Evolutionary conservation across 768 basidiomycete genomes (phyloP), one percentile per base, ranked within the genome.

Genomic region (Collybia mongolica): DNA sequence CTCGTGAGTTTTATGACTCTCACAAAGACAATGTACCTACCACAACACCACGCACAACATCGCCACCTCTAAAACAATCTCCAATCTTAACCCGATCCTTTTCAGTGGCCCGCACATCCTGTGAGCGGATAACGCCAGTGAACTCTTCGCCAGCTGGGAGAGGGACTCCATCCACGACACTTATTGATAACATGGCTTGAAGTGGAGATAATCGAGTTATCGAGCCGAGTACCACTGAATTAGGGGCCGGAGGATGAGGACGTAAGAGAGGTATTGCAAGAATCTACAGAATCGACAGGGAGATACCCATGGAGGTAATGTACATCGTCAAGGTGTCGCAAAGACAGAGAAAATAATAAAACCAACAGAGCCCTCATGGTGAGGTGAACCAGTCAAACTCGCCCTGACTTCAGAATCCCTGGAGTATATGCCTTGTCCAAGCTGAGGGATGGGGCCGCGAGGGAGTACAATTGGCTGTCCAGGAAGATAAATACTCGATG

Each of bases 51-150:
- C 86, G 82, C 26, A 97, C 87, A 44, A 95, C 89, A 62, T 97
- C 93, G 12, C 94, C 93, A 0, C 91, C 90, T 20, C 93, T 79
- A 66, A 96, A 97, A 60, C 92, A 96, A 58, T 93, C 90, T 26
- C 85, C 83, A 52, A 95, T 89, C 69, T 89, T 93, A 51, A 95
- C 81, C 59, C 83, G 84, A 71, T 94, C 92, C 59, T 90, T 93
- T 61, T 94, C 93, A 1, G 93, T 94, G 11, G 89, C 88, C 47
- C 94, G 73, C 18, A 97, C 84, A 66, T 97, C 94, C 66, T 95
- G 92, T 5, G 78, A 74, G 28, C 94, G 84, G 55, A 97, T 90
- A 18, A 96, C 86, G 4, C 93, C 93, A 0, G 80, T 84, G 58
- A 94, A 96, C 58, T 96, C 93, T 64, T 95, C 93, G 23, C 91